Base-by-base conservation (phyloP, 768 basidiomycete genomes). In the Hirschioporus abietinus region DNA sequence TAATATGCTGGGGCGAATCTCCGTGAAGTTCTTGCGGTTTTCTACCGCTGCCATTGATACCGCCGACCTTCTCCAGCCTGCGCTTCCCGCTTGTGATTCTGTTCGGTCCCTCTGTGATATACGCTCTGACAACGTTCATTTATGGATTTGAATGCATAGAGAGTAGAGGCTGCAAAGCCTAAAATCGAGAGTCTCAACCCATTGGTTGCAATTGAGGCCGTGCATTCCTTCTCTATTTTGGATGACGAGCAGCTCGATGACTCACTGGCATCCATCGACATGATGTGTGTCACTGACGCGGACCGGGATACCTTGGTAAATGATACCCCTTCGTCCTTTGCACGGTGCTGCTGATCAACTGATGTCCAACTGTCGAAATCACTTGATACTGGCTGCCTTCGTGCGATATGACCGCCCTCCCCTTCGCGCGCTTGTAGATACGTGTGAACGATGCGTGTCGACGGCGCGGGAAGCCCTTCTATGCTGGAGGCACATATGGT, bases 161-260 rank as follows among this genome's bases (percentile, higher is more conserved):
- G 92, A 74, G 90, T 95, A 57, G 87, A 91, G 68, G 93, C 88
- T 35, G 94, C 96, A 35, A 90, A 90, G 76, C 78, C 88, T 25
- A 86, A 93, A 72, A 90, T 99, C 66, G 90, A 92, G 76, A 89
- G 88, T 68, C 83, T 99, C 60, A 99, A 99, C 74, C 95, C 96
- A 59, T 89, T 96, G 65, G 96, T 99, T 68, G 80, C 82, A 36
- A 84, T 99, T 67, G 86, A 93, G 73, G 86, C 88, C 24, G 74
- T 90, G 58, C 80, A 90, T 58, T 80, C 83, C 65, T 71, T 78
- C 10, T 74, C 82, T 52, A 75, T 80, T 20, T 76, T 87, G 58
- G 81, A 85, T 35, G 81, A 79, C 57, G 82, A 82, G 63, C 79
- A 77, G 59, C 81, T 95, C 30, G 84, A 86, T 67, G 76, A 80